These are phyloP conservation scores for Henningerozyma blattae DNA, from an alignment of 805 yeast species.

Conservation along the genomic window DNA sequence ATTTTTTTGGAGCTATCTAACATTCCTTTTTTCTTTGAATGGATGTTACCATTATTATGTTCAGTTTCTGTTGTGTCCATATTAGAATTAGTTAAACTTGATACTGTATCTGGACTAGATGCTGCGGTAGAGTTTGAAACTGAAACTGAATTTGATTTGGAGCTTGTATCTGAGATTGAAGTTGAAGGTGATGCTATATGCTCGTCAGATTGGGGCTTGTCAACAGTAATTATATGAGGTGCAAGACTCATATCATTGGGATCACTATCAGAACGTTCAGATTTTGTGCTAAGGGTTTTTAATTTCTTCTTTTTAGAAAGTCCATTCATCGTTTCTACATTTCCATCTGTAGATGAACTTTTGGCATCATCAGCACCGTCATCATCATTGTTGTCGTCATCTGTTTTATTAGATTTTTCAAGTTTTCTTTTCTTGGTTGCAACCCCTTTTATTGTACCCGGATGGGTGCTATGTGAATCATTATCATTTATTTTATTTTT, in stretches of 20 bases:
- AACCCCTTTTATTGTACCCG: no score
- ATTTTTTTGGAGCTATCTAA: slow-evolving; percentile 16
- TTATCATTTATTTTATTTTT: no score
- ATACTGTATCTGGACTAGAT: no score
- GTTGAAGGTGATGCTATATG: no score
- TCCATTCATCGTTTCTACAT: not conserved
- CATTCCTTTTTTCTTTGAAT: slow-evolving; percentile 7
- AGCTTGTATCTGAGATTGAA: not conserved
- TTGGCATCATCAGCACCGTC: not conserved
- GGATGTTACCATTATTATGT: no score
- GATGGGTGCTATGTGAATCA: no score
- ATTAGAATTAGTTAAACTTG: not conserved
- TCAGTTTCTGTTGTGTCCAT: not conserved
- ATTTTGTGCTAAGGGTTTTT: no score
- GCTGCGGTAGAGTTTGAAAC: no score
- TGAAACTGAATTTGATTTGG: not conserved
- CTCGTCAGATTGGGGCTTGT: not conserved
- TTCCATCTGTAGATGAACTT: not conserved
- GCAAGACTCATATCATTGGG: no score
- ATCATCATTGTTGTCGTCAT: not conserved
- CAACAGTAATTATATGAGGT: no score
- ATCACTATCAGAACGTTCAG: no score
- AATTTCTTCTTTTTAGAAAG: no score
- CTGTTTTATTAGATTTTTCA: not conserved
- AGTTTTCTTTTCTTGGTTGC: not conserved